Evolutionary conservation across 2,329 filamentous ascomycete species (phyloP).

Genomic region (Cladophialophora bantiana): DNA sequence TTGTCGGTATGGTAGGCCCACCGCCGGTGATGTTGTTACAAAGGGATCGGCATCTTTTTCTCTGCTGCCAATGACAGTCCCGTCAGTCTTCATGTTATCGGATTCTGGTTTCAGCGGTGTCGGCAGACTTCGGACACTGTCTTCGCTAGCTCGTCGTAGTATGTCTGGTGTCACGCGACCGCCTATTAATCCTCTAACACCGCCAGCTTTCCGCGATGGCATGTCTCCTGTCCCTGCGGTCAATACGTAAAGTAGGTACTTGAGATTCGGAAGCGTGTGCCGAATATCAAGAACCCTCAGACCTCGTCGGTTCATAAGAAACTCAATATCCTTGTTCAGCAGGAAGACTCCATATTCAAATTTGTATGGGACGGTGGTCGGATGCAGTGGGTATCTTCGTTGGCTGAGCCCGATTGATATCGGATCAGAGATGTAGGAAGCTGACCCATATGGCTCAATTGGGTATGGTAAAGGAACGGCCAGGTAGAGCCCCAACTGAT

Average conservation of each 20-base stretch:
- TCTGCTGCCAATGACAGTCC: slow-evolving; percentile 11
- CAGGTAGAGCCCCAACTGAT: slow-evolving; percentile 82
- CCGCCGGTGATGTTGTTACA: slow-evolving; percentile 21
- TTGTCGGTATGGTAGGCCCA: slow-evolving; percentile 22
- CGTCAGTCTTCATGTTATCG: slow-evolving; percentile 17
- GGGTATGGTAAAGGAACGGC: slow-evolving; percentile 81
- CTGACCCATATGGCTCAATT: slow-evolving; percentile 74
- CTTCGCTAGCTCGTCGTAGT: slow-evolving; percentile 51
- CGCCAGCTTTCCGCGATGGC: slow-evolving; percentile 62
- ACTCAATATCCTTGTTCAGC: slow-evolving; percentile 94
- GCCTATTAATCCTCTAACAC: slow-evolving; percentile 56
- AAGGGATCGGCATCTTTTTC: slow-evolving; percentile 31
- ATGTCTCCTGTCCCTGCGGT: slow-evolving; percentile 76
- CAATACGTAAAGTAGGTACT: slow-evolving; percentile 88
- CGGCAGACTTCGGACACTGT: slow-evolving; percentile 44
- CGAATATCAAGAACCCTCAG: slow-evolving; percentile 86
- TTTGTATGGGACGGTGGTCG: slow-evolving; percentile 78
- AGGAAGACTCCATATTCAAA: slow-evolving; percentile 97
- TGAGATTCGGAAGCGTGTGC: slow-evolving; percentile 90
- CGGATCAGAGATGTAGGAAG: slow-evolving; percentile 76
- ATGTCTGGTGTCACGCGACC: slow-evolving; percentile 48
- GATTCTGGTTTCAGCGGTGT: slow-evolving; percentile 8
- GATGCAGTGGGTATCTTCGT: slow-evolving; percentile 80
- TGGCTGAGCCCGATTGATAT: slow-evolving; percentile 64
- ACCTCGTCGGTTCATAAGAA: slow-evolving; percentile 68